Conservation (phyloP, 2,329 filamentous ascomycete genomes). For the Epichloe hybrida region DNA sequence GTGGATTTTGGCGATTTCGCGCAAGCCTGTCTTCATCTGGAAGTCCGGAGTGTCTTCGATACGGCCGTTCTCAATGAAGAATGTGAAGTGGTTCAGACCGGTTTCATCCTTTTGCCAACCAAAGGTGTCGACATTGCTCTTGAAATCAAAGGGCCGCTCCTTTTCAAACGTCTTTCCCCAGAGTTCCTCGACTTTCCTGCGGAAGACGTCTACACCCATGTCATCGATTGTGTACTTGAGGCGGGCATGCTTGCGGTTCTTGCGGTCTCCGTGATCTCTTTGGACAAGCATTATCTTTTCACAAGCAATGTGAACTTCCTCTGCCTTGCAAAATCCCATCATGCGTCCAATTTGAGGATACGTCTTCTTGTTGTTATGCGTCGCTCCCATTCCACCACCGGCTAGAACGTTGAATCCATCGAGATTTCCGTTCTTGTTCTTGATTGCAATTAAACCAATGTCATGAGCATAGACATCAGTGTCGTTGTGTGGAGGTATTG, state of each 20-base stretch:
- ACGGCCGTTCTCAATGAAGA: constrained; percentile 98
- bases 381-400: constrained; percentile 95
- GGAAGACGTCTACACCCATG: constrained; percentile 85
- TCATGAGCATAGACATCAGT: constrained; percentile 98
- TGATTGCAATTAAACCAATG: constrained; percentile 90
- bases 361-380: constrained; percentile 99
- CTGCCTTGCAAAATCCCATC: constrained; percentile 69
- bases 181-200: constrained; percentile 77
- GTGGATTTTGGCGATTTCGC: constrained; percentile 79
- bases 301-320: constrained; percentile 73
- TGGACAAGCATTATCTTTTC: constrained; percentile 99
- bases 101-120: constrained; percentile 93
- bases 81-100: constrained; percentile 91
- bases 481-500: constrained; percentile 93
- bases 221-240: constrained; percentile 99
- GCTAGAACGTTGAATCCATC: constrained; percentile 88
- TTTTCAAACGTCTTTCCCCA: constrained; percentile 71
- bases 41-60: constrained; percentile 96
- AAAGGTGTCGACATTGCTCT: constrained; percentile 91
- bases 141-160: constrained; percentile 75
- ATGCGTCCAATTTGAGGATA: constrained; percentile 91
- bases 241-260: constrained; percentile 96
- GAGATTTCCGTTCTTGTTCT: constrained; percentile 67
- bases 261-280: constrained; percentile 86
- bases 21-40: constrained; percentile 92